Evolutionary conservation across 2,329 filamentous ascomycete genomes (phyloP).

Genomic region (Ceratocystis alfenasii): DNA sequence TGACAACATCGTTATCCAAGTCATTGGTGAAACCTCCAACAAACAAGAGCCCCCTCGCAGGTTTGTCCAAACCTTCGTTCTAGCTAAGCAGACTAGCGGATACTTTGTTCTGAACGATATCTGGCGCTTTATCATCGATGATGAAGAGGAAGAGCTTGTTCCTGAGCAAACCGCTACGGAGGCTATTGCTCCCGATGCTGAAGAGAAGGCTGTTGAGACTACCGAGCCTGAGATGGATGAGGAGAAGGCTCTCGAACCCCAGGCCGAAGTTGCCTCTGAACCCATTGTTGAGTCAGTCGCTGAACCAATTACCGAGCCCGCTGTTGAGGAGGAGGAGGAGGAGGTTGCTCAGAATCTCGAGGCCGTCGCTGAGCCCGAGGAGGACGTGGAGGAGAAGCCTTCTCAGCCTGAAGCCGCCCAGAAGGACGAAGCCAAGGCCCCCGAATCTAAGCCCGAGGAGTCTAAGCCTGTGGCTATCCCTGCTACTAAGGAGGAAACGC

Average conservation of each 20-base stretch:
- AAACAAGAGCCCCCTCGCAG: conserved; percentile 83
- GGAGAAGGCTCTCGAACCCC: conserved; percentile 29
- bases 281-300: conserved; percentile 23
- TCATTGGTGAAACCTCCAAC: conserved; percentile 96
- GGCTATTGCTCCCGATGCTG: conserved; percentile 28
- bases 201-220: conserved; percentile 27
- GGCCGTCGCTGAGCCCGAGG: conserved; percentile 49
- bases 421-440: conserved; percentile 14
- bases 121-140: conserved; percentile 83
- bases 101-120: conserved; percentile 99
- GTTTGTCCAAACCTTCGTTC: conserved; percentile 94
- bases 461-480: conserved; percentile 29
- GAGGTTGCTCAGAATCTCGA: conserved; percentile 48
- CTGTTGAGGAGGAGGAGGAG: conserved; percentile 35
- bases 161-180: conserved; percentile 29
- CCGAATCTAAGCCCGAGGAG: conserved; percentile 13
- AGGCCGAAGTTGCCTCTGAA: conserved; percentile 30
- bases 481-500: conserved; percentile 49
- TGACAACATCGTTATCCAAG: conserved; percentile 90
- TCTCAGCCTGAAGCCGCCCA: conserved; percentile 15
- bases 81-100: conserved; percentile 88
- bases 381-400: conserved; percentile 38
- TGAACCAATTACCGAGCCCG: conserved; percentile 36
- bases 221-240: conserved; percentile 28
- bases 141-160: conserved; percentile 39